Evolutionary conservation across 257 asterid genomes (phyloP).

Genomic region (Fraxinus americana): DNA sequence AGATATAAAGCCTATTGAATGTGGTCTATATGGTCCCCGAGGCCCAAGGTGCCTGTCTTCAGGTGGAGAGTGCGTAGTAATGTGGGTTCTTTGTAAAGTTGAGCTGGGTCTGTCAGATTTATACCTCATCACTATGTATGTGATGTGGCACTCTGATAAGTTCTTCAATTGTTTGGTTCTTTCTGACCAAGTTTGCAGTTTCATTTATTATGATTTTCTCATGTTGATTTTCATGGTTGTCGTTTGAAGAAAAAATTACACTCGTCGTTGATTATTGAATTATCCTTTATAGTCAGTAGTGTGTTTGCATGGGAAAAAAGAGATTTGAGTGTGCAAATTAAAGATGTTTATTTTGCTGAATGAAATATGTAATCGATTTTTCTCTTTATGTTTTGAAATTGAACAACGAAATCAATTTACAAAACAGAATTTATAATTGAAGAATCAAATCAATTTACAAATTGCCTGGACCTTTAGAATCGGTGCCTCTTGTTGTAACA

Average conservation of each 20-base stretch:
- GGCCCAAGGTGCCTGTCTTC: no score
- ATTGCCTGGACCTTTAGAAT: neutral
- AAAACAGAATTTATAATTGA: neutral
- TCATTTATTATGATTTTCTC: neutral
- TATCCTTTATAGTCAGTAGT: no score
- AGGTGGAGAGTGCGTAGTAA: no score
- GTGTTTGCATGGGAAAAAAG: neutral
- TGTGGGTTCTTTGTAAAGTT: no score
- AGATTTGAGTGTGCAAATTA: neutral
- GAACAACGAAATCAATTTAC: neutral
- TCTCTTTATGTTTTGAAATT: neutral
- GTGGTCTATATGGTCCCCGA: no score
- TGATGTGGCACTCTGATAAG: neutral
- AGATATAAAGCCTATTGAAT: no score
- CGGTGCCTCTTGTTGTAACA: slow-evolving; percentile 29
- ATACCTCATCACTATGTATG: neutral
- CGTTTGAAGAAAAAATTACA: neutral
- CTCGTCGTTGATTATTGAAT: no score
- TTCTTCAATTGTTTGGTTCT: neutral
- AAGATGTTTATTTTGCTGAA: neutral
- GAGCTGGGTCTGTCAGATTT: no score
- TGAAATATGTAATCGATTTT: neutral
- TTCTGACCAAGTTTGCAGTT: neutral
- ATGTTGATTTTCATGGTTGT: neutral
- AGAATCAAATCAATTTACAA: neutral